Base-by-base conservation (phyloP, 2,329 filamentous ascomycete genomes). In the Penicillium sp. region DNA sequence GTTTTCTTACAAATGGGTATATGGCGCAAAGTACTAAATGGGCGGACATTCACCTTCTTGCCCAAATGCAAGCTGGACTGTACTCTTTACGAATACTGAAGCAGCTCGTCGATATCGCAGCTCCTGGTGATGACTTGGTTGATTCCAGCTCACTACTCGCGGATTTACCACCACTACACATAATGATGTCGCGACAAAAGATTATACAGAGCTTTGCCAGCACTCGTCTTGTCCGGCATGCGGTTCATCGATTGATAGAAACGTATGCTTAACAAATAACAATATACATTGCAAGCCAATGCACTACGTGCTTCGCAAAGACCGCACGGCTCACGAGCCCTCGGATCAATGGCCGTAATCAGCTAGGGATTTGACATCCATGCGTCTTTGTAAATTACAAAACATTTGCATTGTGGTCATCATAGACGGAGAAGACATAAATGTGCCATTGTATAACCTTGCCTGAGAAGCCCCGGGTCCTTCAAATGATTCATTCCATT, bases 1-100 rank as follows among this genome's bases (percentile, higher is more conserved):
- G 54, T 31, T 69, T 71, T 26, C 53, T 72, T 8, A 52, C 39
- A 19, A 43, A 59, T 9, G 64, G 65, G 2, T 59, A 61, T 43
- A 59, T 61, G 53, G 60, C 58, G 2, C 63, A 69, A n/a, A 57
- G 59, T 2, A 48, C 71, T 10, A 68, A 72, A 1, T 87, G 83
- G 84, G 70, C 76, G 9, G 69, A 77, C 17, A 66, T 85, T 38
- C 84, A 88, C 58, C 72, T 84, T 42, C 64, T 75, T 8, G 81
- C 82, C 0, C 79, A 84, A 54, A 64, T 81, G 0, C 79, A 84
- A 47, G 79, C 78, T 4, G 72, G 75, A 0, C 65, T 80, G 6
- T 86, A 85, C 60, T 85, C 82, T 0, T 61, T 85, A 1, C 74
- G 81, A 38, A 77, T 85, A 71, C 55, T 80, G 62, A 54, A 81